Percentiles rank a stretch among this genome's conserved stretches.
phyloP scores from a whole-genome alignment of 345 rosid genomes.

The Orychophragmus violaceus region DNA sequence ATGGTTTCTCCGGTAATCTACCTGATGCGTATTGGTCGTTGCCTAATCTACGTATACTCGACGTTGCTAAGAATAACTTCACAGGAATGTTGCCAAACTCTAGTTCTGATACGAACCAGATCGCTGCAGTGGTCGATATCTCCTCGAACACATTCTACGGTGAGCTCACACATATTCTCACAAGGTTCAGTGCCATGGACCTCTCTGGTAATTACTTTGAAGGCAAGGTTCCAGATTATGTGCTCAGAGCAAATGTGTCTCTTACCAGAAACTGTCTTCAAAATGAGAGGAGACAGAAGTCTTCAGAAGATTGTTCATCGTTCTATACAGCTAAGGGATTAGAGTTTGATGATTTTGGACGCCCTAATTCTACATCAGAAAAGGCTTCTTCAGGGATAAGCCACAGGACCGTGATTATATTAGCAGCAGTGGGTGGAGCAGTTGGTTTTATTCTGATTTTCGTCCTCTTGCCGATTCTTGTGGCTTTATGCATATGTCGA shows the following conservation, averaged over 20 bases:
- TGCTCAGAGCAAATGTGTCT: constrained; percentile 38
- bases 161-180: constrained; percentile 41
- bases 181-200: constrained; percentile 43
- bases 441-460: constrained; percentile 44
- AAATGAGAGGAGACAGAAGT: constrained; percentile 51
- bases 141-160: constrained; percentile 80
- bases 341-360: constrained; percentile 77
- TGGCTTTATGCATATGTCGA: constrained; percentile 43
- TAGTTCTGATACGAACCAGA: constrained; percentile 29
- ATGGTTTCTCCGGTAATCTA: constrained; percentile 49
- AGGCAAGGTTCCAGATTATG: constrained; percentile 70
- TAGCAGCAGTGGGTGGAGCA: constrained; percentile 66
- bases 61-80: constrained; percentile 73
- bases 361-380: constrained; percentile 43
- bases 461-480: constrained; percentile 33
- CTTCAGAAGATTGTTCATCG: constrained; percentile 42
- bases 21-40: constrained; percentile 56
- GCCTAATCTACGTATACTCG: constrained; percentile 52
- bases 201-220: constrained; percentile 78
- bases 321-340: constrained; percentile 60
- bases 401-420: constrained; percentile 41
- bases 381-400: constrained; percentile 37
- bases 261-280: constrained; percentile 71
- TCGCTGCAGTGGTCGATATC: constrained; percentile 43
- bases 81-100: constrained; percentile 54